Percentiles rank a stretch among this genome's conserved stretches.
These are phyloP conservation scores for Medicago arabica DNA, from an alignment of 306 rosid genomes.

Conservation along the genomic window DNA sequence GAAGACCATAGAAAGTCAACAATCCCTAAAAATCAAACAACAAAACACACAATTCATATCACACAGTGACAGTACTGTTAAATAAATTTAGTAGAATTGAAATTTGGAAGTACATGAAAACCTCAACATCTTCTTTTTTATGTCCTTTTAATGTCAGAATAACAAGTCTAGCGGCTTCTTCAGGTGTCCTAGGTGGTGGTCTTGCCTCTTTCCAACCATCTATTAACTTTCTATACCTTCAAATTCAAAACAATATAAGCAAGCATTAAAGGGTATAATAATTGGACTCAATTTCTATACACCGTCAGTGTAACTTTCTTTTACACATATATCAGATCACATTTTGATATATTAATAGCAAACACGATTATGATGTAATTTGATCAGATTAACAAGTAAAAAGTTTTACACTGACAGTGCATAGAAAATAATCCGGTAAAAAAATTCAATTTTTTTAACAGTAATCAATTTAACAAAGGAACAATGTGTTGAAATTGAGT, in stretches of 20 bases:
- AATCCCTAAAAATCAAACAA: conserved; percentile 55
- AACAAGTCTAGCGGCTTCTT: conserved; percentile 80
- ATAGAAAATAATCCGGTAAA: too few relatives aligned
- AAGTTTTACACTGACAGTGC: too few relatives aligned
- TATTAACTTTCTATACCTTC: conserved; percentile 82
- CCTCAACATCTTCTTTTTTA: conserved; percentile 86
- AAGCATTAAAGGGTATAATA: background rate
- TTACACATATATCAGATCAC: too few relatives aligned
- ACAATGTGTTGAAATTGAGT: background rate
- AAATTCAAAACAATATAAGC: conserved; percentile 34
- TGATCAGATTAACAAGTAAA: too few relatives aligned
- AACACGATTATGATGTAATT: too few relatives aligned
- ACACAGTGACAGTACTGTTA: too few relatives aligned
- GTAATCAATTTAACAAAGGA: background rate
- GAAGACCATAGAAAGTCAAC: conserved; percentile 70
- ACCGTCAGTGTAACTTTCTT: too few relatives aligned
- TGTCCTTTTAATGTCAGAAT: conserved; percentile 72
- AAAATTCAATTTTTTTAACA: too few relatives aligned
- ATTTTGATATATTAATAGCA: too few relatives aligned
- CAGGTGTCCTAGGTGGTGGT: conserved; percentile 82
- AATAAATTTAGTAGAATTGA: background rate
- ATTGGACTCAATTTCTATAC: too few relatives aligned
- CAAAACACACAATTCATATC: background rate
- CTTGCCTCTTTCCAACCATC: conserved; percentile 76
- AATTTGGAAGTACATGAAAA: conserved; percentile 43